Percentiles rank a stretch among this genome's conserved stretches.
These are phyloP conservation scores for Exserohilum rostratum DNA, from an alignment of 2,329 filamentous ascomycete genomes.

Conservation along the genomic window DNA sequence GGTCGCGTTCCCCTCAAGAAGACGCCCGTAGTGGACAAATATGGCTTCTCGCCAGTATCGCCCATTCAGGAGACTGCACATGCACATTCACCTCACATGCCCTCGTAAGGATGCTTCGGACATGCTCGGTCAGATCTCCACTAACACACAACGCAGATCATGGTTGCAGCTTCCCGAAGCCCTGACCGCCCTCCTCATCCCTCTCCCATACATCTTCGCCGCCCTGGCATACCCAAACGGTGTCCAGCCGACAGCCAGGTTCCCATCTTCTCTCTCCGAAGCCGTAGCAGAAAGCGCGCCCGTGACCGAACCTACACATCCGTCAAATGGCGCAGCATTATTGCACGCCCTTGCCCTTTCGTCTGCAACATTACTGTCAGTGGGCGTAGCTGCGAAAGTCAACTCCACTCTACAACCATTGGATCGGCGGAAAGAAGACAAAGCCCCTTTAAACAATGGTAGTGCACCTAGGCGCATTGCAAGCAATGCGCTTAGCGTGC, in stretches of 20 bases:
- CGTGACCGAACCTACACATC: conserved; percentile 8
- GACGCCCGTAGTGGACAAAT: conserved; percentile 24
- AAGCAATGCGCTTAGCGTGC: conserved; percentile 50
- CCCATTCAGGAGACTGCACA: conserved; percentile 42
- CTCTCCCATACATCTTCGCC: conserved; percentile 56
- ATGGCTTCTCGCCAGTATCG: conserved; percentile 44
- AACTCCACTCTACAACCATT: conserved; percentile 38
- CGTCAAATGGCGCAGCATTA: conserved; percentile 36
- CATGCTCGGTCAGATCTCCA: neutral
- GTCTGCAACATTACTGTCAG: conserved; percentile 53
- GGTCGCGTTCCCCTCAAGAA: conserved; percentile 44
- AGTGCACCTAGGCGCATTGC: conserved; percentile 31
- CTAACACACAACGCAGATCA: conserved; percentile 31
- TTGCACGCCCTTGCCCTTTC: conserved; percentile 55
- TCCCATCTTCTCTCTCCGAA: conserved; percentile 32
- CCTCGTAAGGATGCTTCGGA: conserved; percentile 29
- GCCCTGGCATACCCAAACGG: conserved; percentile 52
- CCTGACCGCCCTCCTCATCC: conserved; percentile 57
- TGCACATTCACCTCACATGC: conserved; percentile 9
- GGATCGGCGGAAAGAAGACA: conserved; percentile 44
- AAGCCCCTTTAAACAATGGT: conserved; percentile 11
- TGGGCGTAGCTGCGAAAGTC: conserved; percentile 50
- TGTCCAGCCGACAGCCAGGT: conserved; percentile 18
- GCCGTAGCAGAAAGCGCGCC: conserved; percentile 26
- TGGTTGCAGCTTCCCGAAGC: conserved; percentile 53